phyloP scores from a whole-genome alignment of 2,329 filamentous ascomycete genomes.

The Alternaria metachromatica region DNA sequence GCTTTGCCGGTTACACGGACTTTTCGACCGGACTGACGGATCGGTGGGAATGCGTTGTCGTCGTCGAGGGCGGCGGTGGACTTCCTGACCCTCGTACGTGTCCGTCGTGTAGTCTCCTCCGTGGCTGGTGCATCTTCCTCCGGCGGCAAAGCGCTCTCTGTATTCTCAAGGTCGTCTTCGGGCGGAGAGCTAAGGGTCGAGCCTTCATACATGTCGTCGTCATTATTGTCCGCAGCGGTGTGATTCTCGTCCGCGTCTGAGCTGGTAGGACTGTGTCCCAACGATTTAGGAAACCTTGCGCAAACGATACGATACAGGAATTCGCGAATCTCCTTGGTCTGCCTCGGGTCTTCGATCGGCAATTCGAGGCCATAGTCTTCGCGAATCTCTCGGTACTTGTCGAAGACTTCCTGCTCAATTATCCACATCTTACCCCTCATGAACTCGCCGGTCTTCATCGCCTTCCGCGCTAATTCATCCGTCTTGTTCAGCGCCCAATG shows the following conservation, averaged over 20 bases:
- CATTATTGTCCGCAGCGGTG: accelerated
- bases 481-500: accelerated
- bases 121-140: neutral
- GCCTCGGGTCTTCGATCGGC: neutral
- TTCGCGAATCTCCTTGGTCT: accelerated
- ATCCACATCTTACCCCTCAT: neutral
- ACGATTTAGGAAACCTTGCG: neutral
- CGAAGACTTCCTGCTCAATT: neutral
- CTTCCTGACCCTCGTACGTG: neutral
- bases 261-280: neutral
- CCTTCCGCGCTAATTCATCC: neutral
- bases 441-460: neutral
- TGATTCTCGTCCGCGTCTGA: neutral
- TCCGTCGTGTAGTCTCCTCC: neutral
- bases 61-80: neutral
- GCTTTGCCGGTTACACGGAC: neutral
- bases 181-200: neutral
- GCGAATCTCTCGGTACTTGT: neutral
- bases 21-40: neutral
- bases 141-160: neutral
- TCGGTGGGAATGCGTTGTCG: neutral
- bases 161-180: neutral
- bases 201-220: neutral
- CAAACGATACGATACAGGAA: neutral
- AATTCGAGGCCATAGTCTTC: neutral